Evolutionary conservation across 306 rosid species (phyloP).

Genomic region (Adenanthera pavonina): DNA sequence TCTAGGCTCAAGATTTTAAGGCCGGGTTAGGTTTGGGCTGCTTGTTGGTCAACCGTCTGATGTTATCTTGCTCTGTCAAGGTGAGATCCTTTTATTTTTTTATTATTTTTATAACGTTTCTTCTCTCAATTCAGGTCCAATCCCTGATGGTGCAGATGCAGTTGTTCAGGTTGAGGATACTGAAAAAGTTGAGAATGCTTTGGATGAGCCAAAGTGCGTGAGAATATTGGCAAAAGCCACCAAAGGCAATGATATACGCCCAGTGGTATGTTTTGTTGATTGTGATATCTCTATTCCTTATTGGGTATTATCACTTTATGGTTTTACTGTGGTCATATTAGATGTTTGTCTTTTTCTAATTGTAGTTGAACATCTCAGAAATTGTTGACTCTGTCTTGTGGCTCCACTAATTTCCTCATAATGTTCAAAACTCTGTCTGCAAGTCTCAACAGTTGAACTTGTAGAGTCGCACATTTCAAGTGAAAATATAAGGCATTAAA

Average conservation of each 20-base stretch:
- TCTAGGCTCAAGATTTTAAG: not conserved
- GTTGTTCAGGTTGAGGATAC: conserved; percentile 97
- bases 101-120: not conserved
- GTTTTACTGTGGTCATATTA: not conserved
- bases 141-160: conserved; percentile 97
- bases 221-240: conserved; percentile 58
- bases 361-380: not conserved
- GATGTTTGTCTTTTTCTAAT: not conserved
- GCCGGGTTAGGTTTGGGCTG: not conserved
- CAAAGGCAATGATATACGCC: conserved; percentile 81
- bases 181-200: conserved; percentile 47
- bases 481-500: not conserved
- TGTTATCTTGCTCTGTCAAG: not conserved
- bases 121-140: conserved; percentile 67
- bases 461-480: not conserved
- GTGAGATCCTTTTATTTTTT: conserved; percentile 1
- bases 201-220: conserved; percentile 54
- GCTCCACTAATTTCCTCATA: not conserved
- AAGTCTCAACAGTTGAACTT: not conserved
- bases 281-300: not conserved
- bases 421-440: not conserved
- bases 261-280: conserved; percentile 64
- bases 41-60: not conserved
- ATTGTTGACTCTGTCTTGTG: not conserved
- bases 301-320: not conserved